Evolutionary conservation across 495 filamentous ascomycete species (phyloP).

Genomic region (Astrothelium macrocarpum): DNA sequence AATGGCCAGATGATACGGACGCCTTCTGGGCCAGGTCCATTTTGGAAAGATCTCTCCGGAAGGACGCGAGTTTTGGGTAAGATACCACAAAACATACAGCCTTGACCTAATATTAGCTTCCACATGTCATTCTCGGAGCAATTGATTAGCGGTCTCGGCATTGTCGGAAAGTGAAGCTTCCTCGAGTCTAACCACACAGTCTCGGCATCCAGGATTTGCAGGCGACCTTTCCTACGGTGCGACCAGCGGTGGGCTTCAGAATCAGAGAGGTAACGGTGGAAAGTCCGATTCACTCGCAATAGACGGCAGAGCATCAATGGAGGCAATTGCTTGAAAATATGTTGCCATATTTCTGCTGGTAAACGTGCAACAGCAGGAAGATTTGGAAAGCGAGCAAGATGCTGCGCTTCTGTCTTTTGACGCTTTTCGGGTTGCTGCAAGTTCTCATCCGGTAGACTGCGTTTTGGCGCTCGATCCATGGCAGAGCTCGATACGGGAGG

Average conservation of each 20-base stretch:
- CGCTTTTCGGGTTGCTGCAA: background rate
- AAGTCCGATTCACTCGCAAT: conserved; percentile 28
- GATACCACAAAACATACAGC: conserved; percentile 48
- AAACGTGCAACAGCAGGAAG: conserved; percentile 12
- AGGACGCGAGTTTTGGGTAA: conserved; percentile 11
- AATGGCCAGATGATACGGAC: conserved; percentile 57
- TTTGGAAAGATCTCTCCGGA: conserved; percentile 36
- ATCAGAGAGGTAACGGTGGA: conserved; percentile 38
- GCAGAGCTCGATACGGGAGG: background rate
- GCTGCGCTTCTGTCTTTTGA: background rate
- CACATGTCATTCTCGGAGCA: conserved; percentile 55
- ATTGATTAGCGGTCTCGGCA: conserved; percentile 47
- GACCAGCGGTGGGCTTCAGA: conserved; percentile 18
- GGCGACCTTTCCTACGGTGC: conserved; percentile 21
- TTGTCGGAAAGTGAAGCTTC: conserved; percentile 42
- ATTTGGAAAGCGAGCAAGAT: background rate
- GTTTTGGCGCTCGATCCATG: background rate
- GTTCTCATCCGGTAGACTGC: background rate
- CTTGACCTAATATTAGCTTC: conserved; percentile 42
- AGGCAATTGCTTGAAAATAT: conserved; percentile 27
- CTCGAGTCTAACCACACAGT: conserved; percentile 52
- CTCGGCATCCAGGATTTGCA: conserved; percentile 37
- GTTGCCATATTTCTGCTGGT: conserved; percentile 29
- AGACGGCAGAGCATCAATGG: conserved; percentile 26
- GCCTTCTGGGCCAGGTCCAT: conserved; percentile 43